Evolutionary conservation across 106 monocot genomes (phyloP).

Genomic region (Platanthera guangdongensis): DNA sequence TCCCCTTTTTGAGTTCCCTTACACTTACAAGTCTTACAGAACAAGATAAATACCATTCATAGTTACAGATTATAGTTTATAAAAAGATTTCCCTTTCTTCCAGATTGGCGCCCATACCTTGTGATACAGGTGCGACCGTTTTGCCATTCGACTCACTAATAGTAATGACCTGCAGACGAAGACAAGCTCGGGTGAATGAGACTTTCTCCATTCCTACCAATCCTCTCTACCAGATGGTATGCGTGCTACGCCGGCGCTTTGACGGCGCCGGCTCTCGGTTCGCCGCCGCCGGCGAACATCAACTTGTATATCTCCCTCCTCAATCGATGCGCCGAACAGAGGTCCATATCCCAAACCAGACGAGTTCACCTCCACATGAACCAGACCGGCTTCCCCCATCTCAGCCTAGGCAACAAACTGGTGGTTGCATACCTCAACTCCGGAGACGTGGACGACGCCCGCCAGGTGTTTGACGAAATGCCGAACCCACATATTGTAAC

Average conservation of each 20-base stretch:
- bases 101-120: too few relatives aligned
- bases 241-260: constrained; percentile 71
- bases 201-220: background rate
- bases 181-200: background rate
- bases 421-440: constrained; percentile 43
- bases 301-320: constrained; percentile 38
- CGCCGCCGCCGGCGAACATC: constrained; percentile 5
- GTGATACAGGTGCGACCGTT: too few relatives aligned
- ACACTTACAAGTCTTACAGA: too few relatives aligned
- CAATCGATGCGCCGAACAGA: constrained; percentile 28
- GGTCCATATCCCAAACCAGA: constrained; percentile 16
- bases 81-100: too few relatives aligned
- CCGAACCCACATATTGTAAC: constrained; percentile 46
- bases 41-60: too few relatives aligned
- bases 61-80: too few relatives aligned
- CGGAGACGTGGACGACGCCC: constrained; percentile 34
- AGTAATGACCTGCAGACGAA: background rate
- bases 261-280: constrained; percentile 41
- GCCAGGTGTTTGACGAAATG: constrained; percentile 67
- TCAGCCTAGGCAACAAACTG: constrained; percentile 62
- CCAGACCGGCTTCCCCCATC: constrained; percentile 44
- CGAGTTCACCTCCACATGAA: constrained; percentile 44
- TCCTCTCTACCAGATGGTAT: background rate
- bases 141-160: background rate
- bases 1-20: too few relatives aligned